phyloP scores from a whole-genome alignment of 1,284 basidiomycete genomes.

The Irpex sp. region DNA sequence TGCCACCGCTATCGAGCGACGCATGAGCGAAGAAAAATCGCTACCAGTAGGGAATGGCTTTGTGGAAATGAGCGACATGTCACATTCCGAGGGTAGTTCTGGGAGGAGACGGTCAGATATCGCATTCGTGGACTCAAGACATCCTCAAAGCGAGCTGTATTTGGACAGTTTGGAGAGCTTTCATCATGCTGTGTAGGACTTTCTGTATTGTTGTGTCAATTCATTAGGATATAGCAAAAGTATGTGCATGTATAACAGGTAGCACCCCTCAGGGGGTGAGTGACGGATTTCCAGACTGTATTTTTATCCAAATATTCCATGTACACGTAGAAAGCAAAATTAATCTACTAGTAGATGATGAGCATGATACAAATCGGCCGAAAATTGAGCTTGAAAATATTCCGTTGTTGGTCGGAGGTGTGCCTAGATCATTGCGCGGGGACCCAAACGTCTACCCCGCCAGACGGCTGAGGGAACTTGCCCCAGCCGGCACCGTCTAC shows the following conservation, averaged over 20 bases:
- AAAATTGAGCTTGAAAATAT: not conserved
- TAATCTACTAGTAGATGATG: not conserved
- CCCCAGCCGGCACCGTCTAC: conserved; percentile 53
- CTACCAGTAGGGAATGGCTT: conserved; percentile 10
- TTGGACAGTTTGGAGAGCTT: not conserved
- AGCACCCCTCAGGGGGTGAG: not conserved
- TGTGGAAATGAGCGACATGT: conserved; percentile 16
- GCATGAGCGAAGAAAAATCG: conserved; percentile 16
- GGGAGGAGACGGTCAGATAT: not conserved
- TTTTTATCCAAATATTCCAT: not conserved
- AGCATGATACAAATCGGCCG: not conserved
- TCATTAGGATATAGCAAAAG: not conserved
- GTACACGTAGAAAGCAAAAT: not conserved
- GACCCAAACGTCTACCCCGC: conserved; percentile 56
- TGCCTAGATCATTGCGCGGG: not conserved
- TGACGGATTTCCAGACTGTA: not conserved
- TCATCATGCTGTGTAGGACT: not conserved
- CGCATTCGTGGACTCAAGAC: not conserved
- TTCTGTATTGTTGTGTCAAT: not conserved
- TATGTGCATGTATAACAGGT: conserved; percentile 2
- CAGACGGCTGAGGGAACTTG: conserved; percentile 47
- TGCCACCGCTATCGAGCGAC: conserved; percentile 13
- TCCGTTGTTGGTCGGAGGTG: not conserved
- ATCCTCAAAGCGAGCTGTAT: not conserved
- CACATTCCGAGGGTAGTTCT: conserved; percentile 2